Conservation (phyloP, 1,139 yeast genomes). For the Candida glucosophila region DNA sequence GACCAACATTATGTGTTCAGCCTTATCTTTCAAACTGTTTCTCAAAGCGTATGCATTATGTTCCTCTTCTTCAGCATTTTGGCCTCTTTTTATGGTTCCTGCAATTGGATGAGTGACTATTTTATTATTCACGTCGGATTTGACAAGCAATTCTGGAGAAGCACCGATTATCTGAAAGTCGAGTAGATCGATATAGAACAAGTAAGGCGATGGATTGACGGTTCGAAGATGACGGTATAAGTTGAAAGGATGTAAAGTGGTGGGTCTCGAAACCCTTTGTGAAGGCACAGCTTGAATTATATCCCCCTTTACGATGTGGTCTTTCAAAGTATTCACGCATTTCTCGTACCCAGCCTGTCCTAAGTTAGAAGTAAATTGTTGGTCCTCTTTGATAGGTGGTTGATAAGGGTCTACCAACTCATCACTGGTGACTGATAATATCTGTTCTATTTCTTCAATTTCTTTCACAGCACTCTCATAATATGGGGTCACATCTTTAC, state of each 20-base stretch:
- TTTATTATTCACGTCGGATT: constrained; percentile 62
- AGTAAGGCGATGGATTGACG: constrained; percentile 94
- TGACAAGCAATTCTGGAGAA: constrained; percentile 88
- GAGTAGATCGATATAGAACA: constrained; percentile 83
- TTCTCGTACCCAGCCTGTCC: constrained; percentile 89
- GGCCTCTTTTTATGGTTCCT: constrained; percentile 88
- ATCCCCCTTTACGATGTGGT: constrained; percentile 83
- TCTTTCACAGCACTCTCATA: constrained; percentile 49
- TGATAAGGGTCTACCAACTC: constrained; percentile 46
- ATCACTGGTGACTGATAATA: constrained; percentile 31
- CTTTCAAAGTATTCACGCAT: constrained; percentile 66
- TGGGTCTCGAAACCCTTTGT: constrained; percentile 91
- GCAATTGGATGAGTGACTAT: constrained; percentile 95
- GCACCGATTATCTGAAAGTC: constrained; percentile 97
- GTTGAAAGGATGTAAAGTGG: constrained; percentile 91
- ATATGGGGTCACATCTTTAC: constrained; percentile 33
- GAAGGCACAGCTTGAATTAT: constrained; percentile 97
- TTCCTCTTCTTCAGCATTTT: constrained; percentile 87
- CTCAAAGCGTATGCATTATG: constrained; percentile 65
- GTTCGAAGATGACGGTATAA: constrained; percentile 89
- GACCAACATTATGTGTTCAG: constrained; percentile 97
- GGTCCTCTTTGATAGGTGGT: constrained; percentile 56
- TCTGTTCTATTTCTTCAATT: constrained; percentile 49
- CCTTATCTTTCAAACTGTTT: constrained; percentile 82
- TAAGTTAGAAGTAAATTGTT: constrained; percentile 73